Base-by-base conservation (phyloP, 371 early-diverging fungal genomes). In the Apophysomyces trapeziformis region DNA sequence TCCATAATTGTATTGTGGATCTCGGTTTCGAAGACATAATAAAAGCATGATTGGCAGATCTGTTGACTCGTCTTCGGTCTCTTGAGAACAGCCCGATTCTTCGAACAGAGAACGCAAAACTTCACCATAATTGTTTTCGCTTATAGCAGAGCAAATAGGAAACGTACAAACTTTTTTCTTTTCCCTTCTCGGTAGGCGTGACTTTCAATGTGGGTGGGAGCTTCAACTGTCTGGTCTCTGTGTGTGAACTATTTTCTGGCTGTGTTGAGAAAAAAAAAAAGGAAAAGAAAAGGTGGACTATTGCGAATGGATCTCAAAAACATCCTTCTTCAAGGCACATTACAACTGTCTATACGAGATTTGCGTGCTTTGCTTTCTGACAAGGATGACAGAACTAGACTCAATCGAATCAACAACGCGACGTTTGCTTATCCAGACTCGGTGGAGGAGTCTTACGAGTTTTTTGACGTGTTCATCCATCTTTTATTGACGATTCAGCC, bases 31-130 rank as follows among this genome's bases (percentile, higher is more conserved):
- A 99, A 97, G 11, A 93, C 94, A 69, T 84, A 72, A 75, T 85
- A 97, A 80, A 99, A 99, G 80, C 99, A 99, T 36, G 83, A 80
- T 74, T 91, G 89, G 83, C 99, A 99, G 41, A 98, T 89, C 67
- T 91, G 90, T 69, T 94, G 93, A 6, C 88, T 90, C 0, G 97
- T 98, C 72, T 96, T 98, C 8, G 99, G 98, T 38, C 99, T 87
- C 61, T 94, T 93, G 50, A 99, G 84, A 35, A 93, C 88, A 1
- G 99, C 98, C 56, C 91, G 74, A 41, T 85, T 79, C 26, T 76
- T 72, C 4, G 72, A 54, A 64, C 88, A 87, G 45, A 87, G 67
- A 8, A 80, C 75, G 68, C 88, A 87, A n/a, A 77, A 64, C 58
- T 85, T 84, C 14, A 65, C 72, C 82, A 82, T 82, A 9, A 5